Evolutionary conservation across 768 basidiomycete genomes (phyloP), one percentile per base, ranked within the genome.

Genomic region (Tremella mesenterica): DNA sequence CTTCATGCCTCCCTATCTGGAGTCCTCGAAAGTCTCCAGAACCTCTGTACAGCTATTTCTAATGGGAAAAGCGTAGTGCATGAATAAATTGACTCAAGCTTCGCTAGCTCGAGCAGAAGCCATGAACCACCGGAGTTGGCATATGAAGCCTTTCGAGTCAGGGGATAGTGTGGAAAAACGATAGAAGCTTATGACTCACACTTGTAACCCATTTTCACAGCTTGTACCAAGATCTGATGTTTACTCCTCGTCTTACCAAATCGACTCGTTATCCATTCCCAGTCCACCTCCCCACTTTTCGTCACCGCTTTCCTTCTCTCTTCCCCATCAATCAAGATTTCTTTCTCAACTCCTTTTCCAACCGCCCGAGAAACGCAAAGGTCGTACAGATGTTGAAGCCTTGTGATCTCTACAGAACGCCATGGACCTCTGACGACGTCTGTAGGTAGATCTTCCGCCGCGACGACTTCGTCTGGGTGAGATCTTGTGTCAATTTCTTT

Each of bases 181-280:
- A n/a, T 5, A 5, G 8, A 5, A 21, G 20, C n/a, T 12, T 14
- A 38, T 31, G 13, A 51, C 61, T 59, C 51, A 67, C 65, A 52
- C 48, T 57, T 63, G 41, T 66, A 44, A 20, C 67, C 67, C 21
- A 64, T 47, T 30, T 64, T 54, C 12, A 64, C 62, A 13, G 64
- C 67, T 43, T 66, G 58, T 44, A 64, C 57, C 44, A 62, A 41
- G 16, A 69, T 58, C 52, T 69, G 67, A 43, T 64, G 62, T 43
- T 61, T 54, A 27, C 47, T 62, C 50, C 67, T 53, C 12, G 52
- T 58, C 14, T 39, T 48, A 10, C 63, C 67, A 33, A 69, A 66
- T 21, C 51, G 34, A n/a, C 57, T 50, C 4, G 47, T 48, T 3
- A 69, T 59, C 48, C 48, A 57, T 6, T 53, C 49, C 67, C 67